Base-by-base conservation (phyloP, 129 eudicot species). In the Daucus carota region DNA sequence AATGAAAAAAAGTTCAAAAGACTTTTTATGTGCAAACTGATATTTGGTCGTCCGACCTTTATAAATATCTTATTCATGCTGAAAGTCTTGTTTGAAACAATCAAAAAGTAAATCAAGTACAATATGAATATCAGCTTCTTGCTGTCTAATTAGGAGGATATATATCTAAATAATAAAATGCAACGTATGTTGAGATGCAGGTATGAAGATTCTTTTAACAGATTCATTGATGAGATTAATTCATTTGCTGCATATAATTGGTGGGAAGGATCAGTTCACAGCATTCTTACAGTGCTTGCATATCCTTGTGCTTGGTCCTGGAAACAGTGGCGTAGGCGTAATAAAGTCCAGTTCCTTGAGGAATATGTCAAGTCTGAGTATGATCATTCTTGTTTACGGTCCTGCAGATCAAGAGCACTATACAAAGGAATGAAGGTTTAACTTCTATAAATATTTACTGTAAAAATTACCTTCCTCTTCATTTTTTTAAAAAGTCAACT, bases 251-350 rank as follows among this genome's bases (percentile, higher is more conserved):
- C 95, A 76, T 91, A 88, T 83, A 93, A 91, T 78, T 91, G 97
- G 97, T 91, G 97, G 97, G 97, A 91, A 89, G 97, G 97, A 65
- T 91, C 97, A 32, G 92, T 91, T 14, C 92, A 91, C 84, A 91
- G 92, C 77, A 91, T 91, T 81, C 97, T 89, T 54, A 85, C 92
- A 1, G 83, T 91, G 78, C 81, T 91, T 80, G 94, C 97, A 29
- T 91, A 91, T 85, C 97, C 97, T 74, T 91, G 92, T 87, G 90
- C 95, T 74, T 91, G 97, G 92, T 91, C 95, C 31, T 91, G 95
- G 97, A 91, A 88, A 81, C 97, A 89, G 75, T 91, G 97, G 97
- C 92, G 97, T 68, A 79, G 97, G 75, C 87, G 87, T 75, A 85
- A 87, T 18, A 91, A 91, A 80, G 78, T 91, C 31, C 90, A 85